Conservation (phyloP, 495 filamentous ascomycete genomes). For the Ramalina peruviana region DNA sequence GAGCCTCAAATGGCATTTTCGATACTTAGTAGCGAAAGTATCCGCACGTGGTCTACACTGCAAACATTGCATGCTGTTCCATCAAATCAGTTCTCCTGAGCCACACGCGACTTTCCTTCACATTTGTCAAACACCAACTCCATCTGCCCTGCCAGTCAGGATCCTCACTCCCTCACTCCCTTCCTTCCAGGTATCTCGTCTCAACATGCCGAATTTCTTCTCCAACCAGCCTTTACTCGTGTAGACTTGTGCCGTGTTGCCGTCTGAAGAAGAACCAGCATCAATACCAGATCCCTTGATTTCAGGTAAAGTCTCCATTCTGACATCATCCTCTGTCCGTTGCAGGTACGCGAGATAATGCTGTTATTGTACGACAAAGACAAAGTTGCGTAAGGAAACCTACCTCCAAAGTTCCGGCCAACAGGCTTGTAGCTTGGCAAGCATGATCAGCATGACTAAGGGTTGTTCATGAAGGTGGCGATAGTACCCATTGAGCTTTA, state of each 20-base stretch:
- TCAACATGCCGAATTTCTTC: slow-evolving; percentile 2
- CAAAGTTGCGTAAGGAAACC: not conserved
- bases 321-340: not conserved
- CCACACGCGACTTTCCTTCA: too few species aligned
- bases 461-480: not conserved
- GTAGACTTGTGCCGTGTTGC: not conserved
- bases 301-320: too few species aligned
- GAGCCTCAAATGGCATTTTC: too few species aligned
- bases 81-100: too few species aligned
- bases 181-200: slow-evolving; percentile 1
- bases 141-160: too few species aligned
- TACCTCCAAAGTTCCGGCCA: not conserved
- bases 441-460: not conserved
- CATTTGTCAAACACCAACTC: too few species aligned
- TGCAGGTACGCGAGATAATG: slow-evolving; percentile 5
- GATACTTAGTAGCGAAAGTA: too few species aligned
- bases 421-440: not conserved
- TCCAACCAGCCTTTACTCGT: slow-evolving; percentile 1
- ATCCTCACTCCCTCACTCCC: not conserved
- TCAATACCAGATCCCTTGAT: too few species aligned
- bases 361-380: not conserved
- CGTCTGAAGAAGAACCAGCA: not conserved
- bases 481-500: not conserved
- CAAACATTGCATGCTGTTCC: too few species aligned
- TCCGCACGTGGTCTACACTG: too few species aligned